Base-by-base conservation (phyloP, 129 eudicot genomes). In the Dittrichia graveolens region DNA sequence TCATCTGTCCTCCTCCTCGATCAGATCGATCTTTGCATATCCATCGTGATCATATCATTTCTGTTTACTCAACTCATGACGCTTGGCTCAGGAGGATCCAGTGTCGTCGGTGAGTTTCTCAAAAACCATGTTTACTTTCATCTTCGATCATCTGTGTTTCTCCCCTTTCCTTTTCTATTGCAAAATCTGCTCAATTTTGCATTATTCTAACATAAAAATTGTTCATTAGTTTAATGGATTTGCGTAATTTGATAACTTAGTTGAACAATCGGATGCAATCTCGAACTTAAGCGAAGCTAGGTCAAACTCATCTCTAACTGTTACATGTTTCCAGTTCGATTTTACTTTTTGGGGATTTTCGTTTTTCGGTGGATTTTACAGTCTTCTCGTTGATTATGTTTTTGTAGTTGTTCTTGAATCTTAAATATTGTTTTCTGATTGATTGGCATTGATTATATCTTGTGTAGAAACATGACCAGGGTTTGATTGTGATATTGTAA, bases 21-120 rank as follows among this genome's bases (percentile, higher is more conserved):
- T 76, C 86, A 46, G 72, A 78, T 75, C 89, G 81, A 78, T 78
- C 81, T 65, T 69, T 44, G 14, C 70, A 13, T n/a, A 12, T 24
- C 31, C 31, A 24, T 40, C 52, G 15, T 4, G 5, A 14, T 24
- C 24, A 12, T 34, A 9, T 4, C 53, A 53, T 44, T 73, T 39
- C 45, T 43, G 34, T 42, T 1, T 13, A 50, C 71, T 75, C 59
- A 52, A 80, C 75, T 55, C 83, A 89, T 89, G 96, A 89, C 92
- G 74, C 87, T 84, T 79, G 92, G 96, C 79, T 89, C 96, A 58
- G 92, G 90, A 31, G 96, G 92, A 84, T 86, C 96, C 54, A 89
- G 96, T 76, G 88, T 89, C 45, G 96, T 89, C 49, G 96, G 96
- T 89, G 44, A 77, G 81, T 34, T 43, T 58, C 65, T 65, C 68